phyloP scores from a whole-genome alignment of 1,284 basidiomycete species.

The Ustilago sp. region DNA sequence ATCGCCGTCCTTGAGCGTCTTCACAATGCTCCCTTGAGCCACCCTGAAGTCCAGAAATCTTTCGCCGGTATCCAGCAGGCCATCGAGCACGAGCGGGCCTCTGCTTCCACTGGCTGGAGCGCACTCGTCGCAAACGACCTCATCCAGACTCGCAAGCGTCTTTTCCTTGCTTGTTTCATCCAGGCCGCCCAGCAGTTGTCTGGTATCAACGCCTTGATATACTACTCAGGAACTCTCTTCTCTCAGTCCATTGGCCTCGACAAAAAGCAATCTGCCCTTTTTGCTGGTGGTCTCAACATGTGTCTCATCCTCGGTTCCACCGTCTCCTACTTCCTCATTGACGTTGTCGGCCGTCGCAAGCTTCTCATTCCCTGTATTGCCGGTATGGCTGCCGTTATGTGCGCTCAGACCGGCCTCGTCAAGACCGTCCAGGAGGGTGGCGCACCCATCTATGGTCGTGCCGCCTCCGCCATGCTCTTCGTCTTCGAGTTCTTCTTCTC shows the following conservation, averaged over 20 bases:
- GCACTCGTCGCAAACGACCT: slow-evolving; percentile 75
- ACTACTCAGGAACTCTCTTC: slow-evolving; percentile 71
- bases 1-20: slow-evolving; percentile 77
- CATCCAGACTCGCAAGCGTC: slow-evolving; percentile 77
- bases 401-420: slow-evolving; percentile 73
- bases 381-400: slow-evolving; percentile 76
- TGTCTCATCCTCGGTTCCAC: slow-evolving; percentile 78
- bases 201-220: slow-evolving; percentile 78
- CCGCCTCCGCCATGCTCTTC: slow-evolving; percentile 74
- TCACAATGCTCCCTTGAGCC: slow-evolving; percentile 74
- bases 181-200: slow-evolving; percentile 81
- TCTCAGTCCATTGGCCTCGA: slow-evolving; percentile 71
- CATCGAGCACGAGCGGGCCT: slow-evolving; percentile 61
- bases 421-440: slow-evolving; percentile 71
- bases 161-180: slow-evolving; percentile 74
- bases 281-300: slow-evolving; percentile 79
- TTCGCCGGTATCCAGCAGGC: slow-evolving; percentile 71
- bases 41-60: slow-evolving; percentile 71
- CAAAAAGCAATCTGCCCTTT: slow-evolving; percentile 76
- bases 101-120: slow-evolving; percentile 55
- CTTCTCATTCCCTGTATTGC: slow-evolving; percentile 79
- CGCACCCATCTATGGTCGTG: slow-evolving; percentile 73
- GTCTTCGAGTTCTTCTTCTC: slow-evolving; percentile 79
- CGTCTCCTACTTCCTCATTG: slow-evolving; percentile 75
- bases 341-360: slow-evolving; percentile 74